These are phyloP conservation scores for Ceratobasidium sp. DNA, from an alignment of 1,284 basidiomycete species.

Conservation along the genomic window DNA sequence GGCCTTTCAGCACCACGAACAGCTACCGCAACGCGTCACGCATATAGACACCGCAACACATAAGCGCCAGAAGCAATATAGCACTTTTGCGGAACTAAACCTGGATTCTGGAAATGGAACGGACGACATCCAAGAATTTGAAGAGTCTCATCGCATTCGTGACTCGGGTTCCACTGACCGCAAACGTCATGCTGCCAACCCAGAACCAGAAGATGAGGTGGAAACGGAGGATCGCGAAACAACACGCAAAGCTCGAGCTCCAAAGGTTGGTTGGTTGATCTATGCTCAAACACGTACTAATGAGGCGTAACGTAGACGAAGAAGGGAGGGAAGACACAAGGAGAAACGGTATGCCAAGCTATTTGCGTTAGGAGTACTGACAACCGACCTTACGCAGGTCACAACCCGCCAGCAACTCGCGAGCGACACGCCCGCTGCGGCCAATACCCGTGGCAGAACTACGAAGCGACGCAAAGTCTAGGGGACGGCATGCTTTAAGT, in stretches of 20 bases:
- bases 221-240: conserved; percentile 5
- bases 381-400: background rate
- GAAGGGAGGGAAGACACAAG: conserved; percentile 6
- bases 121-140: conserved; percentile 32
- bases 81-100: background rate
- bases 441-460: background rate
- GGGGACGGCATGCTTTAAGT: background rate
- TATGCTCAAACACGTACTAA: no score
- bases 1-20: background rate
- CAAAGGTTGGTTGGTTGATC: background rate
- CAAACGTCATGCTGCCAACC: background rate
- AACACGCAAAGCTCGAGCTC: background rate
- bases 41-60: background rate
- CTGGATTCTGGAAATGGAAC: background rate
- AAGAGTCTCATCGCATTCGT: background rate
- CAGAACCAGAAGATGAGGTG: conserved; percentile 3
- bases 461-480: conserved; percentile 26
- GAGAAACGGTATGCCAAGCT: no score
- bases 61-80: background rate
- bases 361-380: background rate
- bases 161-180: background rate
- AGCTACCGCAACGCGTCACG: background rate
- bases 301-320: background rate
- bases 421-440: background rate
- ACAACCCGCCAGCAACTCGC: background rate